These are phyloP conservation scores for Trichoderma sp. DNA, from an alignment of 2,329 filamentous ascomycete species.

Conservation along the genomic window DNA sequence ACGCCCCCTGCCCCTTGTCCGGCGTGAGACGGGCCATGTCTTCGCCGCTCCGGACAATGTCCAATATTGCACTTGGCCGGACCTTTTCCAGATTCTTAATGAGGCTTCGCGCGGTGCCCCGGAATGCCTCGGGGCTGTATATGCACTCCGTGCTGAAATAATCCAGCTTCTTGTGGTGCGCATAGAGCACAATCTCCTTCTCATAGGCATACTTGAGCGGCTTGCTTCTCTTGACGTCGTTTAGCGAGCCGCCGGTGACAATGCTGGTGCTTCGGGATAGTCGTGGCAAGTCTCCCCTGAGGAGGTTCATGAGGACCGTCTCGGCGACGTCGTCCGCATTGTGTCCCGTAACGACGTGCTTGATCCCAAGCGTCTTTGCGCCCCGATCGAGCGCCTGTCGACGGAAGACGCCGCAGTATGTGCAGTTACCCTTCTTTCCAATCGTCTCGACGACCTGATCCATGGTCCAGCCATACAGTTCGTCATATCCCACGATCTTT, in stretches of 20 bases:
- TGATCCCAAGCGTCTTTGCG: conserved; percentile 81
- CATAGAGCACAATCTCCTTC: conserved; percentile 98
- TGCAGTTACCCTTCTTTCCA: conserved; percentile 98
- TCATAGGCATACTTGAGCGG: conserved; percentile 98
- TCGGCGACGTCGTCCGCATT: conserved; percentile 98
- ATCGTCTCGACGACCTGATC: conserved; percentile 96
- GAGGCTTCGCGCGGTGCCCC: conserved; percentile 84
- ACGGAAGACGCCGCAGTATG: conserved; percentile 95
- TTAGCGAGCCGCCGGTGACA: conserved; percentile 74
- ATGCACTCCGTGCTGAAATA: conserved; percentile 99
- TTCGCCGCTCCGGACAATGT: conserved; percentile 92
- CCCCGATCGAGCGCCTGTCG: conserved; percentile 92
- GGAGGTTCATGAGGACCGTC: conserved; percentile 95
- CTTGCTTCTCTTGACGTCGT: conserved; percentile 92
- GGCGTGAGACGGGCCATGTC: conserved; percentile 82
- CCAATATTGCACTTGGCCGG: conserved; percentile 88
- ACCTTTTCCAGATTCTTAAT: conserved; percentile 97
- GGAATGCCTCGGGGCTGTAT: conserved; percentile 95
- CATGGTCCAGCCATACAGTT: conserved; percentile 99
- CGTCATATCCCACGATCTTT: conserved; percentile 88
- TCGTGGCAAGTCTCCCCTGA: conserved; percentile 85
- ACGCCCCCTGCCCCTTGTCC: conserved; percentile 43
- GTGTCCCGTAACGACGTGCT: conserved; percentile 94
- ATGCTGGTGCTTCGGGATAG: conserved; percentile 89
- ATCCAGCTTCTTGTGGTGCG: conserved; percentile 93